These are phyloP conservation scores for Cordyceps cicadae DNA, from an alignment of 2,329 filamentous ascomycete genomes.

Conservation along the genomic window DNA sequence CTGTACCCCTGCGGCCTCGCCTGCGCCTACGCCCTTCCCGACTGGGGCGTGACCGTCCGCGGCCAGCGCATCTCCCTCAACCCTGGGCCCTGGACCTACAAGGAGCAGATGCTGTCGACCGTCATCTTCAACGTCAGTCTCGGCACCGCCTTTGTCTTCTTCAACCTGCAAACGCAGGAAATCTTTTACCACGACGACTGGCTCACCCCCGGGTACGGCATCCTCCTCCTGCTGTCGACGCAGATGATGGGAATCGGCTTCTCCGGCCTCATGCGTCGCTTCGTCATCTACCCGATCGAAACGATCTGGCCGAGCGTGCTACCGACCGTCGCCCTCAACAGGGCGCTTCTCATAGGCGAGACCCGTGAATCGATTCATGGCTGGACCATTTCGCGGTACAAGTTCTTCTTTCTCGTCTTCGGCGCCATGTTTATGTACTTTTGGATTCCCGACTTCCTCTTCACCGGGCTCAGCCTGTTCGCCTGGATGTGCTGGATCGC, in stretches of 20 bases:
- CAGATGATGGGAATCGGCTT: constrained; percentile 27
- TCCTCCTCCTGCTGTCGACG: constrained; percentile 24
- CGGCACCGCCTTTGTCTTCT: constrained; percentile 27
- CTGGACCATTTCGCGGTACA: constrained; percentile 33
- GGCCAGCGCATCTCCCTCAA: constrained; percentile 24
- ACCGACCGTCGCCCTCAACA: constrained; percentile 17
- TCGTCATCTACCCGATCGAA: constrained; percentile 17
- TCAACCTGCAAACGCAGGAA: constrained; percentile 28
- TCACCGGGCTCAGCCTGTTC: constrained; percentile 33
- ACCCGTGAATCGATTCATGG: constrained; percentile 30
- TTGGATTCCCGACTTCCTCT: constrained; percentile 37
- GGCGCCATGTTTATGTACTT: constrained; percentile 34
- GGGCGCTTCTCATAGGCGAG: constrained; percentile 23
- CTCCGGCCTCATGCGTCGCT: constrained; percentile 25
- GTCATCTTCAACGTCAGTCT: constrained; percentile 30
- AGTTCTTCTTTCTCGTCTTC: constrained; percentile 31
- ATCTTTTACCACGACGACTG: constrained; percentile 14
- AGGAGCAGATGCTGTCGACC: constrained; percentile 32
- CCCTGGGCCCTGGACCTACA: constrained; percentile 31
- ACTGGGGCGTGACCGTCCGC: constrained; percentile 6
- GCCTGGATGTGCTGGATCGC: constrained; percentile 41
- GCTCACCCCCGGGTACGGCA: constrained; percentile 22
- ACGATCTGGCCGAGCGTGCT: constrained; percentile 17
- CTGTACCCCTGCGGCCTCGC: constrained; percentile 7
- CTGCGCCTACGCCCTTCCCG: not conserved